Evolutionary conservation across 352 stramenopile genomes (phyloP), one percentile per base, ranked within the genome.

Genomic region (Phytopythium delawarense): DNA sequence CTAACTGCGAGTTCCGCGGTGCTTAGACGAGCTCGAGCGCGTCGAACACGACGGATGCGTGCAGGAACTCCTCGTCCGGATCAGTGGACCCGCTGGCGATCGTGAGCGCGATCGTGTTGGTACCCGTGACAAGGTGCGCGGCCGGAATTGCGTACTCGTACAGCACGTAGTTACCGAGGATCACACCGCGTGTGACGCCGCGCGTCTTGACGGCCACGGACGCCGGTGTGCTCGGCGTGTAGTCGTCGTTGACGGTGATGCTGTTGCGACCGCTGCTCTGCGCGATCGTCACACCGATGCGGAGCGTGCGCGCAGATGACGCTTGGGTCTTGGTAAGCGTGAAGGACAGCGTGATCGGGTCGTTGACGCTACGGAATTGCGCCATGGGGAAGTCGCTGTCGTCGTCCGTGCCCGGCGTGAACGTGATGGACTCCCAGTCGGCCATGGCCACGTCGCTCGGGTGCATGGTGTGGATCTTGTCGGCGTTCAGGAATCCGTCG

Each of bases 401-500:
- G 7, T 63, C 61, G 58, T 79, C 69, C 0, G 48, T 68, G 23
- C 64, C 73, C 4, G 68, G 60, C 1, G 40, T 63, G 60, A 87
- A 87, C 23, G 69, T 75, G 0, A 64, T 13, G 3, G 66, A 30
- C 12, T 67, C 44, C 65, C 69, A 84, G 7, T 45, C 23, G 4
- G 66, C 15, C 77, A 84, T 87, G 7, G 72, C 70, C 8, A 62
- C 61, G 37, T 87, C 77, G 21, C 77, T 84, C 23, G 77, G 77
- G 65, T 87, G 77, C 55, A 78, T 74, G 12, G 44, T 70, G 70
- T 81, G 70, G 62, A 87, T 82, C 69, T 79, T 87, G 67, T 81
- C 65, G 5, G 77, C 66, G 53, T 87, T 87, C 1, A 78, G 32
- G 60, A 87, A 83, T 13, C 75, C 75, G 25, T 74, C 62, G 20